Evolutionary conservation across 768 basidiomycete species (phyloP).

Genomic region (Sporobolomyces pararoseus): DNA sequence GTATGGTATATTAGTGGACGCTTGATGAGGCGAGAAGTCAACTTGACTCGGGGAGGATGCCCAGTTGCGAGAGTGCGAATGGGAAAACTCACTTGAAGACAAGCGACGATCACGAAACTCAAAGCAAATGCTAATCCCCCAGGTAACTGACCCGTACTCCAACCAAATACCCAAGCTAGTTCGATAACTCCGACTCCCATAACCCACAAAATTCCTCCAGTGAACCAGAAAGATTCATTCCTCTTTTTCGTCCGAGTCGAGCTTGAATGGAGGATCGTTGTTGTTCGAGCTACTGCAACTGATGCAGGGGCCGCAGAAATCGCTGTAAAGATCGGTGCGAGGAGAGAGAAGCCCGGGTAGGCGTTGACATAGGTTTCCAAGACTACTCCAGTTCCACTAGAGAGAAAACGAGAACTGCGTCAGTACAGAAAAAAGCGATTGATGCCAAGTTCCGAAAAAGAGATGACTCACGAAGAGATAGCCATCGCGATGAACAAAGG

Average conservation of each 20-base stretch:
- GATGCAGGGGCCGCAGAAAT: constrained; percentile 85
- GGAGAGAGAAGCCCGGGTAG: constrained; percentile 80
- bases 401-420: no score
- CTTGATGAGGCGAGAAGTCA: no score
- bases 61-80: no score
- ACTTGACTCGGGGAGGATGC: no score
- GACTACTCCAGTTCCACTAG: constrained; percentile 81
- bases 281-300: constrained; percentile 84
- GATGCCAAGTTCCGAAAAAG: no score
- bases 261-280: constrained; percentile 72
- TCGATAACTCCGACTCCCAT: constrained; percentile 78
- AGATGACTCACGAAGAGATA: constrained; percentile 48
- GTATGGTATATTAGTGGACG: no score
- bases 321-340: constrained; percentile 83
- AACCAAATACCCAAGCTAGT: constrained; percentile 66
- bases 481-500: constrained; percentile 87
- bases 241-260: constrained; percentile 43
- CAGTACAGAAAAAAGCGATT: no score
- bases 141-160: constrained; percentile 70
- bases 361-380: constrained; percentile 81
- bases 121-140: constrained; percentile 66
- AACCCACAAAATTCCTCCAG: constrained; percentile 58
- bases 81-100: constrained; percentile 34
- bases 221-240: constrained; percentile 36
- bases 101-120: constrained; percentile 54